Conservation (phyloP, 805 yeast genomes). For the Wickerhamomyces chambardii region DNA sequence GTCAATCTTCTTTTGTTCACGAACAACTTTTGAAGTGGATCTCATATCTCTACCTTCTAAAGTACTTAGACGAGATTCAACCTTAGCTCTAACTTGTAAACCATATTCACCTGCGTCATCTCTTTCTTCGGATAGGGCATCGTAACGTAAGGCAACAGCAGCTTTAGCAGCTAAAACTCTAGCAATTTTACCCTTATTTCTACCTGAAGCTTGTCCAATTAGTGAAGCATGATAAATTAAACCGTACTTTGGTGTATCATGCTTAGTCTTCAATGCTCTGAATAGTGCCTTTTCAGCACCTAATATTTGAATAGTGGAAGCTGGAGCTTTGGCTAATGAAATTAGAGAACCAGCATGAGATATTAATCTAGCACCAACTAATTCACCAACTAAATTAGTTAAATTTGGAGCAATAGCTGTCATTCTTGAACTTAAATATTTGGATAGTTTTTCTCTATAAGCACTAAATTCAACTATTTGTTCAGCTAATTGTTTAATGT, state of each 20-base stretch:
- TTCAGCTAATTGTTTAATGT: slow-evolving; percentile 86
- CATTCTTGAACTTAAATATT: slow-evolving; percentile 91
- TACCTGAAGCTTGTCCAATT: slow-evolving; percentile 97
- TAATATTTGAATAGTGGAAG: slow-evolving; percentile 94
- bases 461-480: slow-evolving; percentile 95
- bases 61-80: slow-evolving; percentile 89
- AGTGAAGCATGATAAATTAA: slow-evolving; percentile 92
- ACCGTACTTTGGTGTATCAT: slow-evolving; percentile 98
- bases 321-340: slow-evolving; percentile 96
- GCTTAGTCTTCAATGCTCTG: slow-evolving; percentile 97
- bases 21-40: slow-evolving; percentile 76
- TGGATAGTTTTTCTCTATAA: slow-evolving; percentile 92
- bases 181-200: slow-evolving; percentile 98
- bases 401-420: slow-evolving; percentile 98
- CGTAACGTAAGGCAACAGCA: slow-evolving; percentile 93
- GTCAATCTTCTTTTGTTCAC: slow-evolving; percentile 81
- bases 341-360: slow-evolving; percentile 95
- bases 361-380: slow-evolving; percentile 96
- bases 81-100: slow-evolving; percentile 82
- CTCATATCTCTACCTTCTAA: slow-evolving; percentile 96
- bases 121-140: slow-evolving; percentile 94
- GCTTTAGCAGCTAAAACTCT: slow-evolving; percentile 98
- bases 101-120: slow-evolving; percentile 95
- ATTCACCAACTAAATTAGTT: slow-evolving; percentile 93
- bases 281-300: slow-evolving; percentile 99